These are phyloP conservation scores for Calocybe indica DNA, from an alignment of 768 basidiomycete genomes.

Conservation along the genomic window DNA sequence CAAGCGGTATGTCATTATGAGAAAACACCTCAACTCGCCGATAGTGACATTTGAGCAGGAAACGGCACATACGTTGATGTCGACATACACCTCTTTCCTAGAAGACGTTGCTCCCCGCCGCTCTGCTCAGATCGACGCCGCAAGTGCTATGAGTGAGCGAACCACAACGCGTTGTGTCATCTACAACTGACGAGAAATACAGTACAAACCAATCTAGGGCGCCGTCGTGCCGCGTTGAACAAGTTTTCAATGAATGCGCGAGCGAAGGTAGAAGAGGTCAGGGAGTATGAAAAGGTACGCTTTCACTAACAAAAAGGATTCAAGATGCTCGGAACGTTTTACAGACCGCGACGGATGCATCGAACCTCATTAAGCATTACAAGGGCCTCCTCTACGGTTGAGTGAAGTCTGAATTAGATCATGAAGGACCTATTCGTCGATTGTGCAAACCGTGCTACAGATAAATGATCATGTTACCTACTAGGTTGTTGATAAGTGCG, in stretches of 20 bases:
- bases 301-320: too few relatives aligned
- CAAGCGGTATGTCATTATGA: slow-evolving; percentile 16
- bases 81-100: slow-evolving; percentile 20
- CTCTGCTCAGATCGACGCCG: slow-evolving; percentile 24
- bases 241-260: slow-evolving; percentile 27
- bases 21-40: neutral
- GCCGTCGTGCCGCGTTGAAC: slow-evolving; percentile 22
- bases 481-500: neutral
- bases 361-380: slow-evolving; percentile 27
- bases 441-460: too few relatives aligned
- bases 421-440: too few relatives aligned
- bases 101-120: slow-evolving; percentile 29
- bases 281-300: slow-evolving; percentile 29
- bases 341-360: slow-evolving; percentile 29
- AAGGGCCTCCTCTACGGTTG: slow-evolving; percentile 22
- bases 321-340: neutral
- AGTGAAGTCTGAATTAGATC: slow-evolving; percentile 3
- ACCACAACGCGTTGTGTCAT: neutral
- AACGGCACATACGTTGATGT: slow-evolving; percentile 14
- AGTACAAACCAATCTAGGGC: slow-evolving; percentile 21
- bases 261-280: slow-evolving; percentile 25
- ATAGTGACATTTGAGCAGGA: slow-evolving; percentile 11
- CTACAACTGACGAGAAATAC: slow-evolving; percentile 3
- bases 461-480: too few relatives aligned
- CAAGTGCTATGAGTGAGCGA: slow-evolving; percentile 31